Evolutionary conservation across 192 early-diverging fungal species (phyloP), one percentile per base, ranked within the genome.

Genomic region (Umbelopsis vinacea): DNA sequence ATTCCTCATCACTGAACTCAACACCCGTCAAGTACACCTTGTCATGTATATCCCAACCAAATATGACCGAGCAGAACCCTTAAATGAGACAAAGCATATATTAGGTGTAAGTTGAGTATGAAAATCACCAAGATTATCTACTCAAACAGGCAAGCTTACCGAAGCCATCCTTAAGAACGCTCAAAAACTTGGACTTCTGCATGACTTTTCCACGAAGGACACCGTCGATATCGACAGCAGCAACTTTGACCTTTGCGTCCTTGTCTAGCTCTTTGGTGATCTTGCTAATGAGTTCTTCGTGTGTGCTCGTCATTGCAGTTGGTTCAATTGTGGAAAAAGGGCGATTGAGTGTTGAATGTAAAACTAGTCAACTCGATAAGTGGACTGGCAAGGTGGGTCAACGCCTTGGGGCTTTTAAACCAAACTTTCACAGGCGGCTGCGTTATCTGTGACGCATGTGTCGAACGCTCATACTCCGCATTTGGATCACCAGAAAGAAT

Each of bases 31-130:
- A 66, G 74, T 92, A 93, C 2, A 82, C 69, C 55, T 84, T 76
- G 77, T 95, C 93, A 69, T 91, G 90, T 75, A 91, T 86, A 72
- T 95, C 93, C 92, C 93, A 94, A 10, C 87, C 86, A 76, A 90
- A 92, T 33, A 92, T 80, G n/a, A 92, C 89, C 17, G 84, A 90
- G 72, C 92, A 93, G 70, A 95, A 93, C 2, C 90, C 90, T 91
- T 55, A 66, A n/a, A 26, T 14, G 71, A 14, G 10, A 26, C 35
- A 33, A 14, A 72, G 40, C 40, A 43, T 12, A 43, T 7, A 7
- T 43, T 40, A 6, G 29, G 29, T 29, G 29, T 29, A 29, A 43
- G 40, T 43, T 43, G 40, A 43, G 40, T 11, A 12, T 43, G 40
- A 43, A 40, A 43, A 12, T 29, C 3, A 29, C 29, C 29, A 29